Conservation (phyloP, 768 basidiomycete species). For the Xerocomus brunneocitrinus region DNA sequence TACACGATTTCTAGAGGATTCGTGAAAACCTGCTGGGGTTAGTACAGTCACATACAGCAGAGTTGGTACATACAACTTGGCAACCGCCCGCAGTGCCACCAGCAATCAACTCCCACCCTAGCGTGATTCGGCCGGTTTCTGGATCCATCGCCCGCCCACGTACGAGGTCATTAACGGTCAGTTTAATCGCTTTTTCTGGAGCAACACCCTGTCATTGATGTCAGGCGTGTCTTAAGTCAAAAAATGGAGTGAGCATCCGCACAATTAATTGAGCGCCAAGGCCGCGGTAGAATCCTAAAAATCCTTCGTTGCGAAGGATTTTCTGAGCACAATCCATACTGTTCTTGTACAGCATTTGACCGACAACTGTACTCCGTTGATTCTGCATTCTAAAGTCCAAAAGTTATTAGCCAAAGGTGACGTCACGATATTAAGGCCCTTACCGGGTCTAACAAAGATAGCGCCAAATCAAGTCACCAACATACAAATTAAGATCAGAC, state of each 20-base stretch:
- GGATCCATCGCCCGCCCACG: conserved; percentile 84
- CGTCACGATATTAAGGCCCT: conserved; percentile 2
- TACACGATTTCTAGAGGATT: conserved; percentile 97
- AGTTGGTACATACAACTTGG: conserved; percentile 76
- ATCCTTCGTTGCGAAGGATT: conserved; percentile 92
- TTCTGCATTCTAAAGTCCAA: conserved; percentile 78
- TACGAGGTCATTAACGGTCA: conserved; percentile 93
- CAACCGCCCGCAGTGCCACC: conserved; percentile 94
- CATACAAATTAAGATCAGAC: conserved; percentile 14
- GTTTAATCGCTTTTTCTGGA: conserved; percentile 96
- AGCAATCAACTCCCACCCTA: conserved; percentile 88
- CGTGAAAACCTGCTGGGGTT: conserved; percentile 72
- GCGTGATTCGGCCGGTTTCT: conserved; percentile 89
- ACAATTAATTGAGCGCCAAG: conserved; percentile 93
- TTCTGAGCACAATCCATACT: conserved; percentile 91
- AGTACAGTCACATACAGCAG: conserved; percentile 12
- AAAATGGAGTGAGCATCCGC: conserved; percentile 15
- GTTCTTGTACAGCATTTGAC: conserved; percentile 95
- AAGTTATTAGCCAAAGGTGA: conserved; percentile 1
- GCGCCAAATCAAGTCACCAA: conserved; percentile 6
- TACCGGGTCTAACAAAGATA: conserved; percentile 52
- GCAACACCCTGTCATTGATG: conserved; percentile 68
- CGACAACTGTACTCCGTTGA: conserved; percentile 93
- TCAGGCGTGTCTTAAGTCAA: conserved; percentile 4
- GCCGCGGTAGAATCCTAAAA: conserved; percentile 94